Base-by-base conservation (phyloP, 2,329 filamentous ascomycete species). In the Monosporascus sp. region DNA sequence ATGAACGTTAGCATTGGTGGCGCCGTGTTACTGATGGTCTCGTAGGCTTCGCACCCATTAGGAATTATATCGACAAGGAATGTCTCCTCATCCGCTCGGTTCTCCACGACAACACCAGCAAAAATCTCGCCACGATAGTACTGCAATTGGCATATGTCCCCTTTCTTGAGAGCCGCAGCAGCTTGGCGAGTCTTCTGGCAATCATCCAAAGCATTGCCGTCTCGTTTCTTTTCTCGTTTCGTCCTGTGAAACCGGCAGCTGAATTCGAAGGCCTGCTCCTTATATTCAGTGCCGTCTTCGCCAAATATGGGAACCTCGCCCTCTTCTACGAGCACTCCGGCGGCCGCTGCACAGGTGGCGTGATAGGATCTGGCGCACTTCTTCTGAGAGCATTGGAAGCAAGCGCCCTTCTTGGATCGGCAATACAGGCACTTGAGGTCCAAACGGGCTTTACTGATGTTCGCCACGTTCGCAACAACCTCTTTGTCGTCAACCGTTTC, bases 351-450 rank as follows among this genome's bases (percentile, higher is more conserved):
- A 68, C 94, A 99, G 1, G 92, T 97, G 17, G 93, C 89, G 68
- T 99, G 94, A 71, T 97, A 99, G 8, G 93, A 88, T 58, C 94
- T 81, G 4, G 90, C 88, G 65, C 94, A 99, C 69, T 96, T 97
- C 75, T 92, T 93, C 62, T 91, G 87, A 1, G 91, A 95, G 72
- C 94, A 99, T 70, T 97, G 93, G 74, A 99, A 95, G 72, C 93
- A 97, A 17, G 91, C 91, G n/a, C 94, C 94, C 53, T 88, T 89
- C 70, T 94, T 95, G 35, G 91, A 95, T 37, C 92, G 89, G 68
- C 94, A 99, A 73, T 90, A 96, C 57, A 96, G 85, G 70, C 94
- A 99, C 71, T 96, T 96, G 61, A 97, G 85, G 26, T 95, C 91
- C 61, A 96, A 75, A 20, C 93, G 88, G 52, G 89, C 90, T 69